phyloP scores from a whole-genome alignment of 1,284 basidiomycete species.

The Xerocomus minutiporus region DNA sequence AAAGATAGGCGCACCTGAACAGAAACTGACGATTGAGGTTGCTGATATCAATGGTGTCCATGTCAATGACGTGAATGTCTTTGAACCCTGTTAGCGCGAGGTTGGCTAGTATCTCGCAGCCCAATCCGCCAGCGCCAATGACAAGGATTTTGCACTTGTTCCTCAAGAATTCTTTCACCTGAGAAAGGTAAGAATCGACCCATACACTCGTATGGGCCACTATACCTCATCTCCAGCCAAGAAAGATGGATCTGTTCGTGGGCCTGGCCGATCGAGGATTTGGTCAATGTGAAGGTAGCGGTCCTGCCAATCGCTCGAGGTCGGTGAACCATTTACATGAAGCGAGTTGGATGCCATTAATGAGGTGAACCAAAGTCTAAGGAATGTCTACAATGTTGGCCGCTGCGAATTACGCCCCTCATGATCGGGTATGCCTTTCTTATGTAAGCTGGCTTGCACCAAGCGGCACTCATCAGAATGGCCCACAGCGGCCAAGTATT shows the following conservation, averaged over 20 bases:
- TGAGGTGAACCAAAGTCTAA: conserved; percentile 11
- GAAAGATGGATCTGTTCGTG: conserved; percentile 74
- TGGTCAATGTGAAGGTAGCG: conserved; percentile 79
- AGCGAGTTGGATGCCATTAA: conserved; percentile 32
- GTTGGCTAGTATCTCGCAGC: conserved; percentile 93
- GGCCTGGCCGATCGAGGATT: conserved; percentile 75
- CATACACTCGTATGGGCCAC: conserved; percentile 10
- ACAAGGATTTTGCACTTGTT: conserved; percentile 89
- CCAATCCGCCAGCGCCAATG: conserved; percentile 93
- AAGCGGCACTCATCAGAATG: conserved; percentile 28
- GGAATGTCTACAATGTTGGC: conserved; percentile 14
- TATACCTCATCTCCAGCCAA: conserved; percentile 67
- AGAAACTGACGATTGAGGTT: conserved; percentile 98
- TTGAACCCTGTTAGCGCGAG: conserved; percentile 93
- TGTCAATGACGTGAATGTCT: conserved; percentile 99
- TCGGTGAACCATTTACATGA: conserved; percentile 28
- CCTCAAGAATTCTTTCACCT: conserved; percentile 88
- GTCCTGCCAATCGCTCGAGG: conserved; percentile 59
- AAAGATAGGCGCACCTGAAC: conserved; percentile 69
- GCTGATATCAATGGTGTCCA: conserved; percentile 99
- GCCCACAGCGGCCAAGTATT: conserved; percentile 41
- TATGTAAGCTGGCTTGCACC: conserved; percentile 17
- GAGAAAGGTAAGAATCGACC: conserved; percentile 2
- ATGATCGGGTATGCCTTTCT: conserved; percentile 6
- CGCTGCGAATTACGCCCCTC: conserved; percentile 2